phyloP scores from a whole-genome alignment of 148 eudicot species.

The Amaranthus palmeri region DNA sequence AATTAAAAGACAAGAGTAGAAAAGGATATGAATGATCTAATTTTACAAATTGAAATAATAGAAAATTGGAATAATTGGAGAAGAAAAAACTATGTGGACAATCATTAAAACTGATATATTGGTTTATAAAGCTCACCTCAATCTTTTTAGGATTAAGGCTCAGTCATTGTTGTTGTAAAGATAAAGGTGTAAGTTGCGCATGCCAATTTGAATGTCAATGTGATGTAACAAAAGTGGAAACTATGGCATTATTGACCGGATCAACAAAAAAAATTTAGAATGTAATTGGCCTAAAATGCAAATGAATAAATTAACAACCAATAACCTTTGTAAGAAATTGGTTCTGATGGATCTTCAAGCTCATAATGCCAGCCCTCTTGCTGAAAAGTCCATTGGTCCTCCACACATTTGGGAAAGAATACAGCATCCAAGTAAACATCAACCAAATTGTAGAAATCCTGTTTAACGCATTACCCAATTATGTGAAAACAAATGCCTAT shows the following conservation, averaged over 20 bases:
- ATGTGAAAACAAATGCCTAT: neutral
- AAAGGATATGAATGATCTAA: too few relatives aligned
- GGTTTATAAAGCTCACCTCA: too few relatives aligned
- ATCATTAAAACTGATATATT: too few relatives aligned
- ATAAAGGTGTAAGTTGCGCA: too few relatives aligned
- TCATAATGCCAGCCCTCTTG: slow-evolving; percentile 99
- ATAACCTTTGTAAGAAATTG: slow-evolving; percentile 48
- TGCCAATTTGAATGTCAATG: too few relatives aligned
- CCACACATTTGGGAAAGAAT: slow-evolving; percentile 92
- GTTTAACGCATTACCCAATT: slow-evolving; percentile 15
- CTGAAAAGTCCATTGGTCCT: slow-evolving; percentile 76
- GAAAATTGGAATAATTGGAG: too few relatives aligned
- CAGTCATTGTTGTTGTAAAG: too few relatives aligned
- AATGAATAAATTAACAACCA: neutral
- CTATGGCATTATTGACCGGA: neutral
- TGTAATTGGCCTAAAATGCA: neutral
- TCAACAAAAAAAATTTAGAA: neutral
- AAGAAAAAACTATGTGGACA: too few relatives aligned
- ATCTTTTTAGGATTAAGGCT: too few relatives aligned
- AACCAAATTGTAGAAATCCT: slow-evolving; percentile 97
- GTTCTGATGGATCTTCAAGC: slow-evolving; percentile 78
- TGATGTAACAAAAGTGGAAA: too few relatives aligned
- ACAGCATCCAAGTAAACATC: slow-evolving; percentile 99
- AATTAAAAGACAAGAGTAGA: too few relatives aligned
- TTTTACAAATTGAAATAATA: too few relatives aligned